Evolutionary conservation across 805 yeast genomes (phyloP), one percentile per base, ranked within the genome.

Genomic region (Metschnikowia santaceciliae): DNA sequence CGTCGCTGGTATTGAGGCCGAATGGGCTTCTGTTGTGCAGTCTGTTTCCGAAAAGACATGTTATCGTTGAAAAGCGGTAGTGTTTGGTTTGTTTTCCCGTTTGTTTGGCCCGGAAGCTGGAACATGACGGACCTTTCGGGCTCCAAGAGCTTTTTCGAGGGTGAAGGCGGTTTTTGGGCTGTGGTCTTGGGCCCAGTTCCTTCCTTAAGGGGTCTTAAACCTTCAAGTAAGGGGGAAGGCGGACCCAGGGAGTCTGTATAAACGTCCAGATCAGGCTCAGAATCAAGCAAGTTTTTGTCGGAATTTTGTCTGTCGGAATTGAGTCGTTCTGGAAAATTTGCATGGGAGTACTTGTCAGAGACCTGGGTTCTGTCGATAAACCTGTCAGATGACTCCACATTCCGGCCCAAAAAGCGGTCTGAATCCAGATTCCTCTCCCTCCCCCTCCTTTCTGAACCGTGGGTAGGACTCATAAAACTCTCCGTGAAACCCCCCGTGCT

Each of bases 201-300:
- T 10, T 40, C 43, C 10, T 40, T 14, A n/a, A 23, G 11, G 32
- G 49, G 37, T n/a, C 36, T 34, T 20, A 45, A 30, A 19, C 45
- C 23, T 30, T 37, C 35, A 6, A 49, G 54, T 32, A 56, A 47
- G 8, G 58, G 61, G 11, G 59, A 60, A 13, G 61, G 55, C 13
- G 61, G 59, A 37, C 58, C 52, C 34, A 54, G 57, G 13, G 62
- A 53, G 53, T 51, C 59, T 10, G 50, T 61, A 17, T 69, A 66
- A 19, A 64, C 52, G 44, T 68, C 73, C 65, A 67, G 71, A 34
- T 67, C 73, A 11, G 70, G 62, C 49, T 69, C 71, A 1, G 71
- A 66, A 49, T 68, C 65, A 34, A 69, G 54, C 33, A 68, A 57
- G 48, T 58, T 62, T 20, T 55, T 55, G 32, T 57, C 58, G 8